phyloP scores from a whole-genome alignment of 2,329 filamentous ascomycete species.

The Huntiella decipiens region DNA sequence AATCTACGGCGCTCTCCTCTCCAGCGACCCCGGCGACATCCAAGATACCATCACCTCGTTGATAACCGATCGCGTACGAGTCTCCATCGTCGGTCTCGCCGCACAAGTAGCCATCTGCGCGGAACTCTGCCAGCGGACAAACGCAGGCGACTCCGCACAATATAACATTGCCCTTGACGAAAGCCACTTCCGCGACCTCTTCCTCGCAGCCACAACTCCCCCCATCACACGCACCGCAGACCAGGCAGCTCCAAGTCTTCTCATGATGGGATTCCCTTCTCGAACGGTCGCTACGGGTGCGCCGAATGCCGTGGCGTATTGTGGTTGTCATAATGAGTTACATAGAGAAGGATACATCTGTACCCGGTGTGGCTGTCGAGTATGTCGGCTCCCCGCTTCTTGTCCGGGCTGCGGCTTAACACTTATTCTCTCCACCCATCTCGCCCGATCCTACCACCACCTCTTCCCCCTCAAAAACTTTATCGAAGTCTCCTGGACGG shows the following conservation, averaged over 20 bases:
- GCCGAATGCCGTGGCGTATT: conserved; percentile 48
- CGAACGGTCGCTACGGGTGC: conserved; percentile 49
- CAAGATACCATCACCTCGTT: conserved; percentile 71
- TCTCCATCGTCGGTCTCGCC: conserved; percentile 75
- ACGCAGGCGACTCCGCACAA: conserved; percentile 52
- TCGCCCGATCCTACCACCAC: conserved; percentile 85
- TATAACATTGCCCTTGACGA: conserved; percentile 72
- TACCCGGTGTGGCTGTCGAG: conserved; percentile 71
- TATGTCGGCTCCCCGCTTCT: conserved; percentile 75
- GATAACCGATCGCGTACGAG: conserved; percentile 64
- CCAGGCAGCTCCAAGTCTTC: conserved; percentile 42
- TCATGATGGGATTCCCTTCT: conserved; percentile 98
- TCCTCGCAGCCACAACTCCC: conserved; percentile 75
- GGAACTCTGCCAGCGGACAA: conserved; percentile 75
- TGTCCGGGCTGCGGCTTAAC: conserved; percentile 85
- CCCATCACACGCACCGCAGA: conserved; percentile 55
- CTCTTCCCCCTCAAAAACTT: conserved; percentile 81
- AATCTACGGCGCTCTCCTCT: conserved; percentile 76
- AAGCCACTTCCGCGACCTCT: conserved; percentile 65
- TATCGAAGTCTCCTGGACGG: conserved; percentile 70
- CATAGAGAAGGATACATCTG: conserved; percentile 75
- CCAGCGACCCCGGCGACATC: conserved; percentile 86
- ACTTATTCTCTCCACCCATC: conserved; percentile 80
- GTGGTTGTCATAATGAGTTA: conserved; percentile 75
- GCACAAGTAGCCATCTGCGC: conserved; percentile 84